Evolutionary conservation across 1,284 basidiomycete genomes (phyloP).

Genomic region (Trichosporon ovoides): DNA sequence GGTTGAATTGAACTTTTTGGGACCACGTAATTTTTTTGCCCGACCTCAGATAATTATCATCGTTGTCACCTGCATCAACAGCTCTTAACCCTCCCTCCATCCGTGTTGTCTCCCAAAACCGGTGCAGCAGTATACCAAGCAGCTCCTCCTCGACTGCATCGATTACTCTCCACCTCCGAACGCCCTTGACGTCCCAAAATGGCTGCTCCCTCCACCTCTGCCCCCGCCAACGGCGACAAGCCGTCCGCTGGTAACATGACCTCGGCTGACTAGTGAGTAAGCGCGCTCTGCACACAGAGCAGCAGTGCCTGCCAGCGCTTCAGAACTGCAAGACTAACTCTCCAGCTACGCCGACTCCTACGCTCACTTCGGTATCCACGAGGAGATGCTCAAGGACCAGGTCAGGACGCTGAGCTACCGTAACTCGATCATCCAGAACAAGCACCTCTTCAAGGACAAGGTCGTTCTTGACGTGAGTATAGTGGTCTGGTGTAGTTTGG

Average conservation of each 20-base stretch:
- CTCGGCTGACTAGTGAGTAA: slow-evolving; percentile 44
- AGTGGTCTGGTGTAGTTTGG: too few relatives aligned
- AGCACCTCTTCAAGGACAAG: slow-evolving; percentile 93
- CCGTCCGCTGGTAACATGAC: slow-evolving; percentile 44
- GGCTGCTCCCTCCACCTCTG: slow-evolving; percentile 18
- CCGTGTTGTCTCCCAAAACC: neutral
- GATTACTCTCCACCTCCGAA: neutral
- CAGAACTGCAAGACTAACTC: slow-evolving; percentile 30
- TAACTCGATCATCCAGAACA: slow-evolving; percentile 89
- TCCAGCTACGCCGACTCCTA: slow-evolving; percentile 91
- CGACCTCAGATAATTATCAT: neutral
- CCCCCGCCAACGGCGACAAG: slow-evolving; percentile 37
- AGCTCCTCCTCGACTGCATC: neutral
- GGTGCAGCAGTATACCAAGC: neutral
- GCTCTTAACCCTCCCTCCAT: neutral
- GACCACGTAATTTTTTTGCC: slow-evolving; percentile 3
- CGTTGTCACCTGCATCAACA: neutral
- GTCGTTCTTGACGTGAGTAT: slow-evolving; percentile 75
- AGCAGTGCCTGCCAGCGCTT: too few relatives aligned
- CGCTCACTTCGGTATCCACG: slow-evolving; percentile 69
- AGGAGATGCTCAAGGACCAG: slow-evolving; percentile 98
- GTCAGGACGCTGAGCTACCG: slow-evolving; percentile 96
- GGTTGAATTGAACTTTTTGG: neutral
- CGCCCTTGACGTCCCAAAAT: slow-evolving; percentile 8
- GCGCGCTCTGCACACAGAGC: too few relatives aligned